These are phyloP conservation scores for Pilaira anomala DNA, from an alignment of 192 early-diverging fungal genomes.

Conservation along the genomic window DNA sequence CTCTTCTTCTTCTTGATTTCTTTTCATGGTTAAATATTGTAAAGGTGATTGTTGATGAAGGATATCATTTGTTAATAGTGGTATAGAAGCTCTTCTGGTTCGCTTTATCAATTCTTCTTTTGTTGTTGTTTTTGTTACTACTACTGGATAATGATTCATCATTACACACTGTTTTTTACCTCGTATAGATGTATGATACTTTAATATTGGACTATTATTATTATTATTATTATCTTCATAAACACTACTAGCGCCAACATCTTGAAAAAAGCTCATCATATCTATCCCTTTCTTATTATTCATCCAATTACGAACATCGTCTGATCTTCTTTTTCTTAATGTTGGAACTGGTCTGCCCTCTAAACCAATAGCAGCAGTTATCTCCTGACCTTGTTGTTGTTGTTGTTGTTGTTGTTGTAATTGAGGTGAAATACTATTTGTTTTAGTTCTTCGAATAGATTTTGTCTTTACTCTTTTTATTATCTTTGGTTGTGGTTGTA, in stretches of 20 bases:
- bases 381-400: background rate
- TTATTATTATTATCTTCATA: conserved; percentile 8
- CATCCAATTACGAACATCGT: conserved; percentile 28
- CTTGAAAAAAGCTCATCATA: conserved; percentile 21
- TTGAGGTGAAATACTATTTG: conserved; percentile 15
- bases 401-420: background rate
- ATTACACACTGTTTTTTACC: conserved; percentile 1
- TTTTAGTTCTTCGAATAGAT: conserved; percentile 8
- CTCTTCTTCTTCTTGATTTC: conserved; percentile 13
- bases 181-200: conserved; percentile 21
- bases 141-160: too few relatives aligned
- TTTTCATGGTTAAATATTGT: background rate
- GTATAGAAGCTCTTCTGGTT: background rate
- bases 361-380: background rate
- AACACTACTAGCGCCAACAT: background rate
- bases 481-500: background rate
- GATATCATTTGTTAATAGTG: background rate
- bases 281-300: conserved; percentile 13
- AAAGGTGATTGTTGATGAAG: background rate
- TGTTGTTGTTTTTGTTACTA: background rate
- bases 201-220: background rate
- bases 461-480: conserved; percentile 3
- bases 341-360: background rate
- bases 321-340: conserved; percentile 20
- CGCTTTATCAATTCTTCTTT: background rate